A percentile compares a stretch with the other conserved stretches of the same genome.
Evolutionary conservation across 2,329 filamentous ascomycete species (phyloP).

Genomic region (Monosporascus sp.): DNA sequence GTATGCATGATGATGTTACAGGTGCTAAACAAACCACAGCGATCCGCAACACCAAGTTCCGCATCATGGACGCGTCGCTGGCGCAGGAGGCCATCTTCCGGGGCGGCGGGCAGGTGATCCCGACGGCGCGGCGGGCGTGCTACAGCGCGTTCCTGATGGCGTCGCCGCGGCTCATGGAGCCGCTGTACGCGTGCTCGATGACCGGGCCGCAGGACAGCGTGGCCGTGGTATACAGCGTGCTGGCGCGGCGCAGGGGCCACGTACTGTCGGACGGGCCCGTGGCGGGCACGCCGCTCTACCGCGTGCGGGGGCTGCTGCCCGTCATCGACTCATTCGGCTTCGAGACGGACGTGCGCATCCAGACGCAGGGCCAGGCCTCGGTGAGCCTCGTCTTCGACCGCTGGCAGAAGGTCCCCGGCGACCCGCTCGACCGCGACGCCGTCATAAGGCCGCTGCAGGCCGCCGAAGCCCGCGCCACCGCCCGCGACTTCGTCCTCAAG

Average conservation of each 20-base stretch:
- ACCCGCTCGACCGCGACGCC: conserved; percentile 85
- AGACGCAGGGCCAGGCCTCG: conserved; percentile 88
- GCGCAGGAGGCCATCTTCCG: conserved; percentile 90
- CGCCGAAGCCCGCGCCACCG: conserved; percentile 80
- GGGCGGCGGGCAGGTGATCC: conserved; percentile 95
- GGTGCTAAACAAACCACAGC: conserved; percentile 44
- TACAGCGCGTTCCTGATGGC: conserved; percentile 98
- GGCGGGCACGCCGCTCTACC: conserved; percentile 89
- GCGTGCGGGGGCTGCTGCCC: conserved; percentile 83
- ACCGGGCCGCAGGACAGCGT: conserved; percentile 88
- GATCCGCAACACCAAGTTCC: conserved; percentile 97
- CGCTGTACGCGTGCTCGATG: conserved; percentile 88
- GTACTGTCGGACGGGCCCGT: conserved; percentile 92
- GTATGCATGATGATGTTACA: conserved; percentile 1
- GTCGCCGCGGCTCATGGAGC: conserved; percentile 93
- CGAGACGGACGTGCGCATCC: conserved; percentile 93
- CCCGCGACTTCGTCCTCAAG: conserved; percentile 94
- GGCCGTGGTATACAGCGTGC: conserved; percentile 83
- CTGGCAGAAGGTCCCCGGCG: conserved; percentile 93
- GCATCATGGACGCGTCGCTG: conserved; percentile 83
- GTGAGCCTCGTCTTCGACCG: conserved; percentile 90
- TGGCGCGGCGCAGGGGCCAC: conserved; percentile 83
- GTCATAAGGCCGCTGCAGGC: conserved; percentile 80
- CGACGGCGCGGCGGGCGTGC: conserved; percentile 84
- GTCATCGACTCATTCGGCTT: conserved; percentile 98